Percentiles rank a stretch among this genome's conserved stretches.
phyloP scores from a whole-genome alignment of 2,329 filamentous ascomycete species.

The Phialocephala sp. region DNA sequence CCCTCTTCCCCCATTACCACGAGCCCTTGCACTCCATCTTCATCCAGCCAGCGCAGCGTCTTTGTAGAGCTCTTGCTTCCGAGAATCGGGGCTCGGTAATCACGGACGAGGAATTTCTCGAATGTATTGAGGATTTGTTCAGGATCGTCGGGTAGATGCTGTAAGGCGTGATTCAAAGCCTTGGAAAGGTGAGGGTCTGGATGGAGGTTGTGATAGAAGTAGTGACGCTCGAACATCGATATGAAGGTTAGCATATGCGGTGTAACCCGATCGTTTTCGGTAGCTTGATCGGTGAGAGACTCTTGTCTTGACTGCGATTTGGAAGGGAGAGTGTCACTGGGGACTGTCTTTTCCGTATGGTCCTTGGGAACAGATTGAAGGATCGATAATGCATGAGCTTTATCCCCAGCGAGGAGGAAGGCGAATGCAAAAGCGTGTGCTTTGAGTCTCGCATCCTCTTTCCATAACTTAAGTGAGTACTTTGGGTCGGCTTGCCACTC shows the following conservation, averaged over 20 bases:
- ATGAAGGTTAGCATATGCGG: background rate
- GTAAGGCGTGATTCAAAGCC: background rate
- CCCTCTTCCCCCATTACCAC: background rate
- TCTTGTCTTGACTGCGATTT: background rate
- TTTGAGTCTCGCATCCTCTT: conserved; percentile 10
- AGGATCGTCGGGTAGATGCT: background rate
- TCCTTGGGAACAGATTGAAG: background rate
- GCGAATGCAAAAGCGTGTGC: conserved; percentile 31
- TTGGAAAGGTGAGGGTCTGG: background rate
- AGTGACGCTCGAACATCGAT: background rate
- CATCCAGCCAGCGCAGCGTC: background rate
- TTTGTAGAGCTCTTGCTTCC: background rate
- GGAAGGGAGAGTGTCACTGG: background rate
- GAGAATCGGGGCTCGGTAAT: background rate
- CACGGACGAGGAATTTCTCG: conserved; percentile 1
- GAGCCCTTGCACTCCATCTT: background rate
- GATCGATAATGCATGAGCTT: background rate
- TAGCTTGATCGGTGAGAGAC: background rate
- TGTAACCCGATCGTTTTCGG: background rate
- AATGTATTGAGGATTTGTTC: background rate
- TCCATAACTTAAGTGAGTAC: background rate
- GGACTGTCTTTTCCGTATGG: background rate
- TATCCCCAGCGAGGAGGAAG: conserved; percentile 28
- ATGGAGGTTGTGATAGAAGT: background rate
- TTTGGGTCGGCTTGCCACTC: conserved; percentile 24